These are phyloP conservation scores for Globisporangium heterothallicum DNA, from an alignment of 352 stramenopile genomes.

Conservation along the genomic window DNA sequence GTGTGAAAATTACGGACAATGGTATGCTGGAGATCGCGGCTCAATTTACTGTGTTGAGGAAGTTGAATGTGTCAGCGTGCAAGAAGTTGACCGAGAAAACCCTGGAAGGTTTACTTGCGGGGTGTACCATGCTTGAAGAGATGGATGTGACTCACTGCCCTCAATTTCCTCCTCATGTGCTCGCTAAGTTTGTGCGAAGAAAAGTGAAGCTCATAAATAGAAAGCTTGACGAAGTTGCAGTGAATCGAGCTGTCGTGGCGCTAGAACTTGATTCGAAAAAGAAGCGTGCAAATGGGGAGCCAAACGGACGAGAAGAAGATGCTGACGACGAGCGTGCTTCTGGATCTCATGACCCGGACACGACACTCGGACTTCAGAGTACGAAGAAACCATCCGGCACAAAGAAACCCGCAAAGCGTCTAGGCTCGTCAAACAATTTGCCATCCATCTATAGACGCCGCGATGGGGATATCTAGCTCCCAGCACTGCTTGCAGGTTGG, in stretches of 20 bases:
- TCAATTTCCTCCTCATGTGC: conserved; percentile 38
- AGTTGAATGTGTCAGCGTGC: conserved; percentile 74
- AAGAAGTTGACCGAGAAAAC: conserved; percentile 69
- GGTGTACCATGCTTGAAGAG: conserved; percentile 53
- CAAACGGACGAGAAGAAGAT: conserved; percentile 4
- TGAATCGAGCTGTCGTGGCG: conserved; percentile 2
- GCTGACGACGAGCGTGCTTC: neutral
- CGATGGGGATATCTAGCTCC: conserved; percentile 3
- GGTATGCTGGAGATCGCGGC: conserved; percentile 73
- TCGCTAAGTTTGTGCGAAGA: conserved; percentile 53
- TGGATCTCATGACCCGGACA: neutral
- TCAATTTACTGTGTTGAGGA: conserved; percentile 63
- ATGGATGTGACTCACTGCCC: conserved; percentile 81
- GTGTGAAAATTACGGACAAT: conserved; percentile 78
- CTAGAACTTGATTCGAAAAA: neutral
- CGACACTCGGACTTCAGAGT: neutral
- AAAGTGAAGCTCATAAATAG: conserved; percentile 49
- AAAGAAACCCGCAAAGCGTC: neutral
- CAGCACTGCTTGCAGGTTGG: neutral
- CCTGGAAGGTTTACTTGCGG: conserved; percentile 43
- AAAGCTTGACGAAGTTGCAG: conserved; percentile 34
- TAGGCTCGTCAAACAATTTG: conserved; percentile 8
- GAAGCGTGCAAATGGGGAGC: conserved; percentile 3
- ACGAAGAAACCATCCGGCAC: conserved; percentile 1
- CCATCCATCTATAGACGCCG: conserved; percentile 13